These are phyloP conservation scores for Leucaena leucocephala DNA, from an alignment of 306 rosid species.

Conservation along the genomic window DNA sequence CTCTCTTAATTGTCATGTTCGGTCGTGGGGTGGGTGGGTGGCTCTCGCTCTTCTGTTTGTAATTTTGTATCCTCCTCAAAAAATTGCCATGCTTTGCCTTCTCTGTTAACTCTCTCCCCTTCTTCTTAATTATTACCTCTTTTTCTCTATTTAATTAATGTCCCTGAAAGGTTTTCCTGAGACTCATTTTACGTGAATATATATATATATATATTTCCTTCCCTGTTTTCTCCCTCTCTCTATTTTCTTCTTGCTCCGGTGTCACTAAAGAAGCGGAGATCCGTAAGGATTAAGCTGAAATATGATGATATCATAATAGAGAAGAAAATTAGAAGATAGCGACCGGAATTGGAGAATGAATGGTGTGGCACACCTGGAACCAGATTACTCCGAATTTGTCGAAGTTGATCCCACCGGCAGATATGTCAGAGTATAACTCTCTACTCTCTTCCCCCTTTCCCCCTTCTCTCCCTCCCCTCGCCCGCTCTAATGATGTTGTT, in stretches of 20 bases:
- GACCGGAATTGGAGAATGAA: constrained; percentile 53
- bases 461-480: neutral
- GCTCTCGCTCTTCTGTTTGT: constrained; percentile 25
- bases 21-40: constrained; percentile 36
- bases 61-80: constrained; percentile 24
- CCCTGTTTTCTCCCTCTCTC: neutral
- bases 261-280: constrained; percentile 37
- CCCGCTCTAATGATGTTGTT: constrained; percentile 30
- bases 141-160: neutral
- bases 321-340: neutral
- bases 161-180: neutral
- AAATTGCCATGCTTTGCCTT: neutral
- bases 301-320: constrained; percentile 9
- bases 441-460: constrained; percentile 12
- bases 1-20: constrained; percentile 38
- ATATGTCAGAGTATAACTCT: constrained; percentile 85
- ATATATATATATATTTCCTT: neutral
- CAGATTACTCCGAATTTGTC: constrained; percentile 65
- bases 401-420: constrained; percentile 99
- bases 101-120: neutral
- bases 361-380: constrained; percentile 51
- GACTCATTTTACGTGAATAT: neutral
- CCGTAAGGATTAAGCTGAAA: constrained; percentile 4
- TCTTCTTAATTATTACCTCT: neutral
- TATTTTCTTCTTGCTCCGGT: constrained; percentile 26